Percentiles rank a stretch among this genome's conserved stretches.
Evolutionary conservation across 306 rosid genomes (phyloP).

Genomic region (Fagus crenata): DNA sequence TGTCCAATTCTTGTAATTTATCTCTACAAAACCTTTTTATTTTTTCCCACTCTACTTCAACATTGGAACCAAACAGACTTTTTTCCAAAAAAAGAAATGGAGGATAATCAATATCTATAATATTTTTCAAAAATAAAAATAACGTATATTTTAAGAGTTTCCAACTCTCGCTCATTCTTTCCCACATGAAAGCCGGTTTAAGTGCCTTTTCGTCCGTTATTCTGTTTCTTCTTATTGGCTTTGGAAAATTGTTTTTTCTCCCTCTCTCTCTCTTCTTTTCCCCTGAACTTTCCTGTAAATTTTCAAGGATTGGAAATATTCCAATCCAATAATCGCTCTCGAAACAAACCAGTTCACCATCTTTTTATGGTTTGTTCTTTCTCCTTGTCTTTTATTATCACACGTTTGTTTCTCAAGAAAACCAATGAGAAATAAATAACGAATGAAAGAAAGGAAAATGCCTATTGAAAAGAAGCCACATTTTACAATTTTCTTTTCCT

Average conservation of each 20-base stretch:
- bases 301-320: conserved; percentile 19
- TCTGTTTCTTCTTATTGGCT: conserved; percentile 37
- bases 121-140: not conserved
- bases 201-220: conserved; percentile 43
- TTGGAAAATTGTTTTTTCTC: conserved; percentile 29
- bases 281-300: conserved; percentile 32
- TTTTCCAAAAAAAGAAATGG: too few relatives aligned
- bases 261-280: conserved; percentile 20
- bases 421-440: not conserved
- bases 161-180: conserved; percentile 27
- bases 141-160: not conserved
- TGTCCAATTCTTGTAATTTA: too few relatives aligned
- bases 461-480: not conserved
- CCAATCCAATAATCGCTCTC: conserved; percentile 21
- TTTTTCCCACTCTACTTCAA: too few relatives aligned
- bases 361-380: conserved; percentile 34
- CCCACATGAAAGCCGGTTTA: conserved; percentile 40
- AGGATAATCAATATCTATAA: not conserved
- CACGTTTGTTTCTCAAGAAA: conserved; percentile 17
- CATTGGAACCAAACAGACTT: too few relatives aligned
- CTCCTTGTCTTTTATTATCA: not conserved
- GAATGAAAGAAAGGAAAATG: not conserved
- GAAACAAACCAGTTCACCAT: conserved; percentile 25
- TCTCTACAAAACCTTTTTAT: too few relatives aligned
- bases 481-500: not conserved